Evolutionary conservation across 495 filamentous ascomycete genomes (phyloP), one percentile per base, ranked within the genome.

Genomic region (Parathielavia appendiculata): DNA sequence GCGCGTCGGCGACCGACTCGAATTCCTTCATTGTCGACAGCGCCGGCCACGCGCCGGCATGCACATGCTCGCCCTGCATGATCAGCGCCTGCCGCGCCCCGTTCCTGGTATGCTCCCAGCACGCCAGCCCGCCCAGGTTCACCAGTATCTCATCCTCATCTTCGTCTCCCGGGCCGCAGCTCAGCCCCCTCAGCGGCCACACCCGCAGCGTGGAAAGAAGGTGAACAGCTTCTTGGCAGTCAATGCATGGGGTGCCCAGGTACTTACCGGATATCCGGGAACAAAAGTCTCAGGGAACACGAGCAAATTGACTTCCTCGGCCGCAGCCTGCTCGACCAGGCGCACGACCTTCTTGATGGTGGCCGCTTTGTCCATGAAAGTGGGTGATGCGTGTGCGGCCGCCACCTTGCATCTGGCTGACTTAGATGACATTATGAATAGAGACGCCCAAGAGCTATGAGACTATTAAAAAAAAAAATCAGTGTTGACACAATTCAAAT

Each of bases 71-170:
- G 7, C 66, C 64, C 50, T 75, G 69, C 30, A 57, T 60, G 23
- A 76, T 73, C 32, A 76, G 62, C 22, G 74, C 71, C 51, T 76
- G 72, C 0, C 73, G 60, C 26, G 76, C 76, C 4, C 66, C 72
- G 46, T 72, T 76, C 62, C 74, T 77, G 49, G 77, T 77, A 38
- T 79, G 70, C 60, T 80, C 77, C 68, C 77, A 76, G 63, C 77
- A 80, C 1, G 74, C 71, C n/a, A 80, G 64, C 17, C 69, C 73
- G 16, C 77, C 77, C 6, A 80, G 61, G 9, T 73, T 75, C 23
- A 4, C 20, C 22, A n/a, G n/a, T n/a, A n/a, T n/a, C n/a, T n/a
- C n/a, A n/a, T n/a, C n/a, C n/a, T n/a, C n/a, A n/a, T n/a, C n/a
- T n/a, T n/a, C n/a, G n/a, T n/a, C n/a, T n/a, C n/a, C n/a, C n/a